These are phyloP conservation scores for Phytophthora litchii DNA, from an alignment of 352 stramenopile species.

Conservation along the genomic window DNA sequence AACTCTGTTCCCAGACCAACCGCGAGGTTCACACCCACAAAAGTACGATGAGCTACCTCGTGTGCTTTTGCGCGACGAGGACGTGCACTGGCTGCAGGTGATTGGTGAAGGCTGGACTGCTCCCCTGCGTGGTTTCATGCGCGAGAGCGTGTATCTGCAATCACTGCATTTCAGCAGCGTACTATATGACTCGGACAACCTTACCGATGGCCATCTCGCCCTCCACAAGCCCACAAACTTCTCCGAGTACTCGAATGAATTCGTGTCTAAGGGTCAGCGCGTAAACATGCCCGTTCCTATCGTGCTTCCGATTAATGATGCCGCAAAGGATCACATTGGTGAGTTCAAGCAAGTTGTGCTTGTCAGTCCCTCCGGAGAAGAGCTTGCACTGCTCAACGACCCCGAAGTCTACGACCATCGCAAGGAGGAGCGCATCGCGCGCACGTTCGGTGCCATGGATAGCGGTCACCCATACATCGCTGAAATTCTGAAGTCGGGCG, in stretches of 20 bases:
- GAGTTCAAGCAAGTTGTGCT: constrained; percentile 88
- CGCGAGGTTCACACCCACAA: constrained; percentile 17
- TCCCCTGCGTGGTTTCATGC: constrained; percentile 97
- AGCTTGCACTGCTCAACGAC: constrained; percentile 93
- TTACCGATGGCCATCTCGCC: constrained; percentile 85
- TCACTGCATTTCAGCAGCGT: constrained; percentile 98
- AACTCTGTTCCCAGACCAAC: constrained; percentile 62
- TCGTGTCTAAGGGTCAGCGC: constrained; percentile 84
- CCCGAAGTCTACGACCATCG: constrained; percentile 97
- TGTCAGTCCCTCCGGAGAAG: constrained; percentile 93
- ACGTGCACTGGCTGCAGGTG: constrained; percentile 98
- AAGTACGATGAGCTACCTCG: constrained; percentile 80
- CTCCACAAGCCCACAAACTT: constrained; percentile 93
- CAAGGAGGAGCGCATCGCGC: constrained; percentile 98
- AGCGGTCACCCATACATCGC: constrained; percentile 96
- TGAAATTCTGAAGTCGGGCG: constrained; percentile 94
- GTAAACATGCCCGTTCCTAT: constrained; percentile 98
- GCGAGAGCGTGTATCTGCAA: constrained; percentile 96
- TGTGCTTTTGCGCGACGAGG: constrained; percentile 96
- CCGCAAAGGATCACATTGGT: constrained; percentile 91
- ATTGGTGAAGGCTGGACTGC: constrained; percentile 97
- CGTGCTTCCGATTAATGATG: constrained; percentile 94
- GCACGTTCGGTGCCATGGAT: constrained; percentile 97
- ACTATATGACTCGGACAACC: constrained; percentile 96
- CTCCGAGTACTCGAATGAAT: constrained; percentile 86